Evolutionary conservation across 306 rosid genomes (phyloP).

Genomic region (Rosa multiflora): DNA sequence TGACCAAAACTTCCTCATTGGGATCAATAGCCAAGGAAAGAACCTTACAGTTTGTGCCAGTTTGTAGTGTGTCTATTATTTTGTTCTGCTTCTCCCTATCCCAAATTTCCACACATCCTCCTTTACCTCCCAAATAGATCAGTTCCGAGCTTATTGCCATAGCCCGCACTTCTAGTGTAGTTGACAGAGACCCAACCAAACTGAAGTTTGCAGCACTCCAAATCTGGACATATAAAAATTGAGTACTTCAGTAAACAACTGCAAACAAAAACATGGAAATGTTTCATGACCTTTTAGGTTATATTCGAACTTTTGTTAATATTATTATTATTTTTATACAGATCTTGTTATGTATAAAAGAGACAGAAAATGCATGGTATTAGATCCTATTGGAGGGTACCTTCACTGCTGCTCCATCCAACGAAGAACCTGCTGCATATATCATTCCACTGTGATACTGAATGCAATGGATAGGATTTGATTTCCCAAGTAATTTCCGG

Average conservation of each 20-base stretch:
- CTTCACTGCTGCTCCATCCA: slow-evolving; percentile 80
- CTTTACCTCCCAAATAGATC: slow-evolving; percentile 84
- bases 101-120: slow-evolving; percentile 84
- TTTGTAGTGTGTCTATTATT: slow-evolving; percentile 63
- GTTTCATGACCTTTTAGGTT: background rate
- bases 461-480: slow-evolving; percentile 67
- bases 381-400: slow-evolving; percentile 36
- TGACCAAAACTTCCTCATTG: slow-evolving; percentile 67
- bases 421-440: slow-evolving; percentile 63
- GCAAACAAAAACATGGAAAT: background rate
- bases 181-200: slow-evolving; percentile 62
- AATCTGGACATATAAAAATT: slow-evolving; percentile 42
- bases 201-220: slow-evolving; percentile 63
- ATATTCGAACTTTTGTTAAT: background rate
- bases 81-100: slow-evolving; percentile 56
- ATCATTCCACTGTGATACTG: slow-evolving; percentile 62
- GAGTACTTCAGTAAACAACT: slow-evolving; percentile 15
- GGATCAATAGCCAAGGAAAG: slow-evolving; percentile 64
- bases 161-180: slow-evolving; percentile 64
- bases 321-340: background rate
- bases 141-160: slow-evolving; percentile 78
- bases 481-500: slow-evolving; percentile 66
- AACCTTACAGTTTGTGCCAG: slow-evolving; percentile 59
- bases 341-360: background rate
- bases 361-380: background rate